phyloP scores from a whole-genome alignment of 2,329 filamentous ascomycete species.

The Venturiaceae sp. region DNA sequence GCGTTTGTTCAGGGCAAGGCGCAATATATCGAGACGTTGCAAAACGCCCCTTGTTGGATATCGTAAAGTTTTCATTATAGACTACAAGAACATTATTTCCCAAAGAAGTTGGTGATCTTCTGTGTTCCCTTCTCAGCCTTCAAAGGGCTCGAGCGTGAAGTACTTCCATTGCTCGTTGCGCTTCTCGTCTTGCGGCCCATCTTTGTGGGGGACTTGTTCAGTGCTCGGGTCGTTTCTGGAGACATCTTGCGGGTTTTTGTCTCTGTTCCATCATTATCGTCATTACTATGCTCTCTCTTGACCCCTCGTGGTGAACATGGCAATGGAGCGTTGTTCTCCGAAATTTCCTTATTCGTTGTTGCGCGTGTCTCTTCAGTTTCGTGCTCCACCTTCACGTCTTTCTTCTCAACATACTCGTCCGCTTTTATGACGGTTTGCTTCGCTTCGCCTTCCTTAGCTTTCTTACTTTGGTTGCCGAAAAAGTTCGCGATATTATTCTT shows the following conservation, averaged over 20 bases:
- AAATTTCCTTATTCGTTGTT: constrained; percentile 34
- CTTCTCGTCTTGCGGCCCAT: constrained; percentile 39
- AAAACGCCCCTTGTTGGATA: no score
- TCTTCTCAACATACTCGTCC: constrained; percentile 16
- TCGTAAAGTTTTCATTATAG: no score
- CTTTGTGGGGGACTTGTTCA: constrained; percentile 11
- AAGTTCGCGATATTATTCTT: constrained; percentile 93
- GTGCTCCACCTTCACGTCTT: constrained; percentile 17
- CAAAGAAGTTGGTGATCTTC: constrained; percentile 50
- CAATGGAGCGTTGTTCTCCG: constrained; percentile 43
- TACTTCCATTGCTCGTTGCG: constrained; percentile 45
- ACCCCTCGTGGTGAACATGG: constrained; percentile 25
- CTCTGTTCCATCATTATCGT: constrained; percentile 19
- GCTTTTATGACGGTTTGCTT: constrained; percentile 14
- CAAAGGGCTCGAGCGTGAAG: constrained; percentile 31
- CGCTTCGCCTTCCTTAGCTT: constrained; percentile 19
- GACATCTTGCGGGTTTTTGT: constrained; percentile 13
- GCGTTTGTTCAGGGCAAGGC: no score
- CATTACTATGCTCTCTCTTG: constrained; percentile 39
- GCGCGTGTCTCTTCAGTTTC: constrained; percentile 29
- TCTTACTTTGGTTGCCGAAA: constrained; percentile 54
- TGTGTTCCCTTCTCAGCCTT: constrained; percentile 40
- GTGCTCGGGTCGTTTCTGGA: constrained; percentile 12
- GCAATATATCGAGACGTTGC: no score
- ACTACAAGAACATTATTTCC: no score